phyloP scores from a whole-genome alignment of 495 filamentous ascomycete genomes.

The Penicillium cataractarum region DNA sequence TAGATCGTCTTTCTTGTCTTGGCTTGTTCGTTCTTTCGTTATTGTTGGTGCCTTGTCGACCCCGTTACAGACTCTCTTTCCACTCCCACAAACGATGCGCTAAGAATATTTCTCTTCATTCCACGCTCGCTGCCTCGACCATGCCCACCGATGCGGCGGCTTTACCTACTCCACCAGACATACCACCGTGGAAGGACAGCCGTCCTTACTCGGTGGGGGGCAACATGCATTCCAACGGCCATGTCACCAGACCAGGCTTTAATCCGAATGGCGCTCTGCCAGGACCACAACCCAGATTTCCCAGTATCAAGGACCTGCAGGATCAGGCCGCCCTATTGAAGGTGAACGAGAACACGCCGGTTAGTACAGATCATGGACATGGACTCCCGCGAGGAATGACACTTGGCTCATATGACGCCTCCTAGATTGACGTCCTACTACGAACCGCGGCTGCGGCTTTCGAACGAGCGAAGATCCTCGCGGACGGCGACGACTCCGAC shows the following conservation, averaged over 20 bases:
- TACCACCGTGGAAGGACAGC: constrained; percentile 41
- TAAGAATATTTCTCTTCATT: constrained; percentile 15
- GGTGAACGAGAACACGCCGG: constrained; percentile 46
- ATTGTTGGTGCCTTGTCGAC: constrained; percentile 13
- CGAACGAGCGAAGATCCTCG: constrained; percentile 35
- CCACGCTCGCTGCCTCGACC: constrained; percentile 29
- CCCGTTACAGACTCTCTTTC: not conserved
- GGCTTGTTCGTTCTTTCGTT: constrained; percentile 16
- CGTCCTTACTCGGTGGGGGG: constrained; percentile 36
- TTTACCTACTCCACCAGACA: constrained; percentile 44
- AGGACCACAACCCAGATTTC: constrained; percentile 46
- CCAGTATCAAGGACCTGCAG: constrained; percentile 77
- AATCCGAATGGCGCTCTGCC: constrained; percentile 31
- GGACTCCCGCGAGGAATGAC: not conserved
- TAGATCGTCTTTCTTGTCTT: constrained; percentile 7
- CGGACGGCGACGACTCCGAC: constrained; percentile 59
- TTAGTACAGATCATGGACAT: constrained; percentile 28
- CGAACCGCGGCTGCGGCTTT: constrained; percentile 42
- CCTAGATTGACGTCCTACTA: constrained; percentile 42
- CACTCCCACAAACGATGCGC: constrained; percentile 28
- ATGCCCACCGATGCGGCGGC: constrained; percentile 52
- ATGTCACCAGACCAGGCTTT: constrained; percentile 28
- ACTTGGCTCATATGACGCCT: constrained; percentile 22
- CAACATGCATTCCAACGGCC: constrained; percentile 36
- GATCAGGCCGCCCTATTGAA: constrained; percentile 47